phyloP scores from a whole-genome alignment of 805 yeast species.

The Saturnispora serradocipensis region DNA sequence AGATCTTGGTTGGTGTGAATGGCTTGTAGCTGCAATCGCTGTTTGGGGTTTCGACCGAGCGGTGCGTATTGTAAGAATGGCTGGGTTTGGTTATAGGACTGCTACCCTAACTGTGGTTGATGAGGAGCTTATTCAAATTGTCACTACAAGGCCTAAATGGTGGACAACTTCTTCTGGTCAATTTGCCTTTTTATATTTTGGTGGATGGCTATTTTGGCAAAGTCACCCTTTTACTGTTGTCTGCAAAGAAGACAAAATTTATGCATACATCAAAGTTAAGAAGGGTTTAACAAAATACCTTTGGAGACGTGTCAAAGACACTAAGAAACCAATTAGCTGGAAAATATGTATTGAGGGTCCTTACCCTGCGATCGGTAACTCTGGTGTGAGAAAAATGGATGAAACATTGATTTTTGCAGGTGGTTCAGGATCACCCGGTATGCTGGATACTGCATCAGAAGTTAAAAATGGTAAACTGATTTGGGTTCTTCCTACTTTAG shows the following conservation, averaged over 20 bases:
- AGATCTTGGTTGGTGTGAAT: conserved; percentile 26
- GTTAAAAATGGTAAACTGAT: conserved; percentile 34
- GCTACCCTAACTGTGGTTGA: conserved; percentile 11
- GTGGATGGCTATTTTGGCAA: conserved; percentile 50
- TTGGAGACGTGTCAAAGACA: conserved; percentile 21
- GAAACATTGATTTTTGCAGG: conserved; percentile 42
- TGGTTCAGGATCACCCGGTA: conserved; percentile 62
- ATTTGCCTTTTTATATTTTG: conserved; percentile 48
- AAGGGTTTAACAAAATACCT: conserved; percentile 43
- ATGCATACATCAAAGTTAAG: conserved; percentile 38
- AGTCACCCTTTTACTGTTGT: conserved; percentile 63
- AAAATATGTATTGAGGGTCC: conserved; percentile 54
- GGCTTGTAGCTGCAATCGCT: conserved; percentile 30
- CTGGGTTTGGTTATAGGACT: conserved; percentile 16
- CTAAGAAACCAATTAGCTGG: background rate
- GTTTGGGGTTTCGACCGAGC: conserved; percentile 47
- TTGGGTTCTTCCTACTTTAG: conserved; percentile 51
- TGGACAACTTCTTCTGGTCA: conserved; percentile 49
- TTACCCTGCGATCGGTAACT: conserved; percentile 40
- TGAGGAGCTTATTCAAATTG: conserved; percentile 34
- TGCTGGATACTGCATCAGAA: conserved; percentile 29
- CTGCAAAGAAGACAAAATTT: conserved; percentile 29
- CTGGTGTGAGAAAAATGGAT: conserved; percentile 31
- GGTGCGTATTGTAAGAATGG: conserved; percentile 29
- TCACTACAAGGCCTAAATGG: conserved; percentile 39